A percentile compares a stretch with the other conserved stretches of the same genome.
Evolutionary conservation across 1,284 basidiomycete genomes (phyloP).

Genomic region (Ceratobasidium sp.): DNA sequence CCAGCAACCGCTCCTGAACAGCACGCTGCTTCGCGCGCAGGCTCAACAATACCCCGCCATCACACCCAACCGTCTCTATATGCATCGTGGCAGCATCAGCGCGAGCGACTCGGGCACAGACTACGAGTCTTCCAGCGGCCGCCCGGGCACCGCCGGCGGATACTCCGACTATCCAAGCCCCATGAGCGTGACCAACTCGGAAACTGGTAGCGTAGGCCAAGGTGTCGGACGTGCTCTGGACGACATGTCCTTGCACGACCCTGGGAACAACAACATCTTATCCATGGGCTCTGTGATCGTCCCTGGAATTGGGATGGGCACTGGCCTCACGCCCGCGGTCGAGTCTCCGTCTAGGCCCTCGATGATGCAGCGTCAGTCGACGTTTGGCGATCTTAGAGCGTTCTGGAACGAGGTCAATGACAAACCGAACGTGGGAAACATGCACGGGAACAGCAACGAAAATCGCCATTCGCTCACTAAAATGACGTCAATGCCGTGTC

Average conservation of each 20-base stretch:
- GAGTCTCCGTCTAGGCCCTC: slow-evolving; percentile 28
- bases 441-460: slow-evolving; percentile 27
- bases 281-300: slow-evolving; percentile 30
- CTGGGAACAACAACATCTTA: slow-evolving; percentile 5
- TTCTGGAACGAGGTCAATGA: slow-evolving; percentile 75
- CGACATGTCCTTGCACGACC: slow-evolving; percentile 34
- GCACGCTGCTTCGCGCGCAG: slow-evolving; percentile 22
- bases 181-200: slow-evolving; percentile 23
- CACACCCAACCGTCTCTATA: slow-evolving; percentile 12
- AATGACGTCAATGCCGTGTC: slow-evolving; percentile 41
- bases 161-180: slow-evolving; percentile 34
- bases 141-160: slow-evolving; percentile 20
- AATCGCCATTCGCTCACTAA: slow-evolving; percentile 38
- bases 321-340: slow-evolving; percentile 15
- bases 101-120: slow-evolving; percentile 33
- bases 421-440: slow-evolving; percentile 32
- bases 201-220: slow-evolving; percentile 9
- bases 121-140: slow-evolving; percentile 21
- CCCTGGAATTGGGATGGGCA: slow-evolving; percentile 25
- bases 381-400: slow-evolving; percentile 59
- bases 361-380: slow-evolving; percentile 37
- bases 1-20: slow-evolving; percentile 25
- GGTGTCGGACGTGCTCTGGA: slow-evolving; percentile 20
- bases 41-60: slow-evolving; percentile 31
- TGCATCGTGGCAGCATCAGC: slow-evolving; percentile 35